phyloP scores from a whole-genome alignment of 768 basidiomycete species.

The Punctularia strigosozonata region DNA sequence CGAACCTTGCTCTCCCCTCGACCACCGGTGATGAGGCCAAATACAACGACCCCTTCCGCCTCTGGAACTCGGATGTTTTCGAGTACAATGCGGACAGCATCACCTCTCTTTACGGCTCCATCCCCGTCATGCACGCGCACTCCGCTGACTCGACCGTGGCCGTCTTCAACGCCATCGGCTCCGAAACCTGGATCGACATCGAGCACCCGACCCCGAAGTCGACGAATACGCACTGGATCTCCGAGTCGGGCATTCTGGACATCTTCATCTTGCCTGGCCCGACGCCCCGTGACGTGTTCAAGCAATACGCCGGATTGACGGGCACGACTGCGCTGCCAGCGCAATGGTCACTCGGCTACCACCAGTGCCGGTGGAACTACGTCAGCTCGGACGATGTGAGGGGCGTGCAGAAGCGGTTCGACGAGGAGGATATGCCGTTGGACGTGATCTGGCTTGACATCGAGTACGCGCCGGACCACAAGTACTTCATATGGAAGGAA shows the following conservation, averaged over 20 bases:
- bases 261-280: conserved; percentile 91
- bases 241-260: conserved; percentile 94
- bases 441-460: conserved; percentile 98
- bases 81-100: conserved; percentile 80
- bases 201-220: conserved; percentile 54
- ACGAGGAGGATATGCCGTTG: conserved; percentile 89
- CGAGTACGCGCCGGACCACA: conserved; percentile 87
- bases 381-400: conserved; percentile 82
- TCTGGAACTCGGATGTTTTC: conserved; percentile 94
- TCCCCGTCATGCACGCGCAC: conserved; percentile 91
- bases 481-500: conserved; percentile 96
- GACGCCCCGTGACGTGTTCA: conserved; percentile 68
- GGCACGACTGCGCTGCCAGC: conserved; percentile 84
- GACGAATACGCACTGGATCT: conserved; percentile 91
- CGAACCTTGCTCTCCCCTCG: conserved; percentile 76
- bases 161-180: conserved; percentile 76
- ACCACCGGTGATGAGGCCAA: conserved; percentile 69
- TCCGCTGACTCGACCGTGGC: conserved; percentile 80
- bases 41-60: conserved; percentile 86
- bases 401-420: conserved; percentile 76
- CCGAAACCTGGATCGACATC: conserved; percentile 94
- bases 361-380: conserved; percentile 99
- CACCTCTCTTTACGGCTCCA: conserved; percentile 81
- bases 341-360: conserved; percentile 86
- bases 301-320: conserved; percentile 76